phyloP scores from a whole-genome alignment of 805 yeast species.

The Candida vaughaniae region DNA sequence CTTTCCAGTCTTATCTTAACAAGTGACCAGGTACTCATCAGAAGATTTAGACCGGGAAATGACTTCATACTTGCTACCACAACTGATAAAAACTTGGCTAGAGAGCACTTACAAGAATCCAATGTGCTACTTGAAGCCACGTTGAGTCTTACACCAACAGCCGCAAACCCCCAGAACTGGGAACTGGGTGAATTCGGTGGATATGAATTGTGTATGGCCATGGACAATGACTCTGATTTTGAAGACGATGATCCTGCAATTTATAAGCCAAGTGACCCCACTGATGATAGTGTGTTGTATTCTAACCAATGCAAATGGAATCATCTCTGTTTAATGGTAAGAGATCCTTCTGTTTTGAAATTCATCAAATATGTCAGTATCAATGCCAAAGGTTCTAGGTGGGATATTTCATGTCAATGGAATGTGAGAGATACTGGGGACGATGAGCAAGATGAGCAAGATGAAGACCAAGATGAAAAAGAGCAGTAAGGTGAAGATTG shows the following conservation, averaged over 20 bases:
- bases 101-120: conserved; percentile 35
- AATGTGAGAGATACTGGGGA: conserved; percentile 53
- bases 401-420: conserved; percentile 88
- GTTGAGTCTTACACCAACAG: conserved; percentile 72
- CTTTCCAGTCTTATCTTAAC: conserved; percentile 63
- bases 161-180: conserved; percentile 64
- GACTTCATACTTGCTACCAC: conserved; percentile 91
- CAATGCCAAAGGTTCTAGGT: conserved; percentile 85
- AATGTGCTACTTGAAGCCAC: conserved; percentile 72
- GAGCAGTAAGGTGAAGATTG: neutral
- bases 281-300: conserved; percentile 71
- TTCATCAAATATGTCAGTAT: conserved; percentile 90
- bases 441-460: conserved; percentile 30
- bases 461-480: conserved; percentile 5
- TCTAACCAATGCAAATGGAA: conserved; percentile 87
- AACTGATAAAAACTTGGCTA: conserved; percentile 37
- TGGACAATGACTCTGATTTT: conserved; percentile 42
- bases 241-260: conserved; percentile 82
- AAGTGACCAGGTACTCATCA: conserved; percentile 65
- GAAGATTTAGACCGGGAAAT: conserved; percentile 93
- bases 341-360: conserved; percentile 85
- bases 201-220: conserved; percentile 86
- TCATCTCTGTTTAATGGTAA: conserved; percentile 66
- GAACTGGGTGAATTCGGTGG: conserved; percentile 90
- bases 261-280: conserved; percentile 54